These are phyloP conservation scores for Pythium brassicae DNA, from an alignment of 352 stramenopile species.

Conservation along the genomic window DNA sequence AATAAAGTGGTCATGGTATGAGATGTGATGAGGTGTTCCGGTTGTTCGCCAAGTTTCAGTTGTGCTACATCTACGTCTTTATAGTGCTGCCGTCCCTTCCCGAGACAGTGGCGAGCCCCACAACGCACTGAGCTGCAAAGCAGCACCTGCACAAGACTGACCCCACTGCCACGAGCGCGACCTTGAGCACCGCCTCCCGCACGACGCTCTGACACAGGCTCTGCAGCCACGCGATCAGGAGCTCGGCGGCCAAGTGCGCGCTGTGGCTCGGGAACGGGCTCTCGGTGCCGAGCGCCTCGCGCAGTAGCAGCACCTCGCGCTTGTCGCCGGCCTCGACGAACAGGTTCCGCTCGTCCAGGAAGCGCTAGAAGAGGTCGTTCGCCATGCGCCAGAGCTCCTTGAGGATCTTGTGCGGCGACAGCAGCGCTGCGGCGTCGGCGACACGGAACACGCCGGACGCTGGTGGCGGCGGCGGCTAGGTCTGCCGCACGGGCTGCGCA, in stretches of 20 bases:
- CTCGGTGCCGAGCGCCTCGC: slow-evolving; percentile 93
- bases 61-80: no score
- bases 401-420: slow-evolving; percentile 76
- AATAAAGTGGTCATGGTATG: no score
- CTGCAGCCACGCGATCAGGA: slow-evolving; percentile 89
- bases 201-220: slow-evolving; percentile 90
- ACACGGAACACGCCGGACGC: slow-evolving; percentile 42
- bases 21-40: no score
- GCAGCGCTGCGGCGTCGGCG: slow-evolving; percentile 1
- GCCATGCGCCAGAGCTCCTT: slow-evolving; percentile 98
- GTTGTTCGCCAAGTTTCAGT: no score
- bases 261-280: slow-evolving; percentile 73
- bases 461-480: slow-evolving; percentile 18
- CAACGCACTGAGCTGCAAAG: no score
- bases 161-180: no score
- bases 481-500: slow-evolving; percentile 80
- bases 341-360: slow-evolving; percentile 73
- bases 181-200: slow-evolving; percentile 72
- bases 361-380: slow-evolving; percentile 91
- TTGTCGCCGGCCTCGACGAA: slow-evolving; percentile 77
- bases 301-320: slow-evolving; percentile 56
- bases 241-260: slow-evolving; percentile 89
- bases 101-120: no score
- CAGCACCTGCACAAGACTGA: no score
- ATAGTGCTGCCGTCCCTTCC: no score